A percentile compares a stretch with the other conserved stretches of the same genome.
Evolutionary conservation across 805 yeast species (phyloP).

Genomic region (Candida lessepsii): DNA sequence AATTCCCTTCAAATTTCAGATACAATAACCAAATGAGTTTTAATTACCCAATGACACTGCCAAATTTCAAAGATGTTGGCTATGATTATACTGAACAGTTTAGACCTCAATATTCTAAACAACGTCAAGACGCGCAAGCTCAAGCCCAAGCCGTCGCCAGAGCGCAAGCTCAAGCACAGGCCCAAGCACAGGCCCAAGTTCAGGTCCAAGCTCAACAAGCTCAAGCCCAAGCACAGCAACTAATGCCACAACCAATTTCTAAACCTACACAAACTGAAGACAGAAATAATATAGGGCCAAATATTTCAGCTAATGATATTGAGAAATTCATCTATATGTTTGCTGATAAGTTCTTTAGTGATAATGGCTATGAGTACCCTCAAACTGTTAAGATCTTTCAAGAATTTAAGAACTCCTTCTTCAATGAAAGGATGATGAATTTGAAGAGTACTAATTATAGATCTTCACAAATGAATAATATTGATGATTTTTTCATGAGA

Average conservation of each 20-base stretch:
- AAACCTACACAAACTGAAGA: conserved; percentile 7
- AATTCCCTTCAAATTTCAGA: conserved; percentile 6
- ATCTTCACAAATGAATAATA: conserved; percentile 12
- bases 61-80: conserved; percentile 3
- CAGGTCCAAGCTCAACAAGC: conserved; percentile 15
- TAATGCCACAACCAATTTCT: conserved; percentile 6
- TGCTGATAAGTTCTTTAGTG: conserved; percentile 43
- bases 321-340: conserved; percentile 41
- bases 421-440: conserved; percentile 40
- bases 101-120: conserved; percentile 25
- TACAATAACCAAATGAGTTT: conserved; percentile 14
- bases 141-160: conserved; percentile 15
- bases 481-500: conserved; percentile 27
- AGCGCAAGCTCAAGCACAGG: conserved; percentile 17
- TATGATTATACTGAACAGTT: conserved; percentile 20
- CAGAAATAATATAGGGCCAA: conserved; percentile 6
- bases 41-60: conserved; percentile 18
- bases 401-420: conserved; percentile 42
- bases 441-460: conserved; percentile 13
- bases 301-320: conserved; percentile 30
- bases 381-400: conserved; percentile 43
- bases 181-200: conserved; percentile 15
- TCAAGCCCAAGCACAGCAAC: conserved; percentile 10
- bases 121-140: conserved; percentile 20
- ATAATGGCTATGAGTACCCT: conserved; percentile 41